Evolutionary conservation across 2,329 filamentous ascomycete species (phyloP).

Genomic region (Fusarium verrucosum): DNA sequence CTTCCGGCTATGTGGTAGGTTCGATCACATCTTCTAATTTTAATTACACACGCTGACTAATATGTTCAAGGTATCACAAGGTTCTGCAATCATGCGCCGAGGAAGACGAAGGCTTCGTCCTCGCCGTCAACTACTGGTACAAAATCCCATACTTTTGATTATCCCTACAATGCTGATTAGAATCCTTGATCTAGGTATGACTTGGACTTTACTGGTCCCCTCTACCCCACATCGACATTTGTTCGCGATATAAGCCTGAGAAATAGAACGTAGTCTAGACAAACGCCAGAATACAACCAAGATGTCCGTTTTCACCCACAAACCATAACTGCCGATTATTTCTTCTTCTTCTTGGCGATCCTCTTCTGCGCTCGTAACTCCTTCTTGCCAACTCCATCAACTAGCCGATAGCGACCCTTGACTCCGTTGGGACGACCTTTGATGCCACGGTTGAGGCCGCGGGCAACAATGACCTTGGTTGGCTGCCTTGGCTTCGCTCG

Average conservation of each 20-base stretch:
- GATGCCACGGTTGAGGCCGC: constrained; percentile 83
- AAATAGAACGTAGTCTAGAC: constrained; percentile 14
- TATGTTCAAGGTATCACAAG: constrained; percentile 75
- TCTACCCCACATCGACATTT: constrained; percentile 71
- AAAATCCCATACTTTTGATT: constrained; percentile 1
- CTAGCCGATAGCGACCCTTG: constrained; percentile 97
- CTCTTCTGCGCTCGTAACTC: constrained; percentile 90
- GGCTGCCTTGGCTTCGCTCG: constrained; percentile 88
- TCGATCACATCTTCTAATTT: background rate
- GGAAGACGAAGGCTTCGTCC: constrained; percentile 77
- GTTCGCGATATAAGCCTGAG: constrained; percentile 52
- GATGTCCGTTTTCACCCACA: constrained; percentile 24
- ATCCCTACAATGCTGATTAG: background rate
- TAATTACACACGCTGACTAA: background rate
- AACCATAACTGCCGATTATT: constrained; percentile 30
- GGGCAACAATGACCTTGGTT: constrained; percentile 89
- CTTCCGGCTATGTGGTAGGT: constrained; percentile 80
- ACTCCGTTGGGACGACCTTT: constrained; percentile 88
- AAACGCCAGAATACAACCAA: constrained; percentile 20
- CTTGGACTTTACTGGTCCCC: constrained; percentile 76
- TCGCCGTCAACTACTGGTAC: constrained; percentile 85
- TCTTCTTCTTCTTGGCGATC: constrained; percentile 76
- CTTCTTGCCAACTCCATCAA: constrained; percentile 96
- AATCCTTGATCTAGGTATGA: constrained; percentile 69
- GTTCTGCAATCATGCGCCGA: constrained; percentile 75